Percentiles rank a stretch among this genome's conserved stretches.
These are phyloP conservation scores for Danielozyma ontarioensis DNA, from an alignment of 805 yeast species.

Conservation along the genomic window DNA sequence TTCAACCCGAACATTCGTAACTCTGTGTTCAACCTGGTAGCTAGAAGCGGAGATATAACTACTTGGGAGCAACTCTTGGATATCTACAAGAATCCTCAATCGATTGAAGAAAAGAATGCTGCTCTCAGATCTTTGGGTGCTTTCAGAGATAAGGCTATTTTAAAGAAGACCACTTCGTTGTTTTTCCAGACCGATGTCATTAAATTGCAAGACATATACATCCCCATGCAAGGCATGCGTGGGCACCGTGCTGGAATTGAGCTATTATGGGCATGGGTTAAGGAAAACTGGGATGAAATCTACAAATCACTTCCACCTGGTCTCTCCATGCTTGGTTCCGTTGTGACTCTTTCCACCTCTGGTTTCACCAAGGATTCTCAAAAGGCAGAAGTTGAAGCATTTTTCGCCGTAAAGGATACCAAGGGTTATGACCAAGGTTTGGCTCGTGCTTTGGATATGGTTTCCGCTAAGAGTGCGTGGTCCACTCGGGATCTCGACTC, in stretches of 20 bases:
- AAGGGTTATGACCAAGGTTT: constrained; percentile 62
- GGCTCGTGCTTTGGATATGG: constrained; percentile 60
- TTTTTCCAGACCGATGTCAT: constrained; percentile 54
- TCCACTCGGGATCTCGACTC: constrained; percentile 47
- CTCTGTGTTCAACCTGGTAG: constrained; percentile 61
- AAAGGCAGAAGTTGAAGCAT: constrained; percentile 43
- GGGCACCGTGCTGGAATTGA: constrained; percentile 60
- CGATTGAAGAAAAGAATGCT: constrained; percentile 61
- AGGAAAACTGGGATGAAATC: constrained; percentile 67
- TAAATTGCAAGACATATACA: constrained; percentile 65
- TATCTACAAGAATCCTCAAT: constrained; percentile 55
- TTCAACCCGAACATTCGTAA: constrained; percentile 72
- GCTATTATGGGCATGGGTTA: constrained; percentile 70
- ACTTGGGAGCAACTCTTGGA: constrained; percentile 59
- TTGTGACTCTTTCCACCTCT: constrained; percentile 58
- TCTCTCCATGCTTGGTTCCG: constrained; percentile 70
- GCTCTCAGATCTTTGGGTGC: constrained; percentile 69
- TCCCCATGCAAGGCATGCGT: constrained; percentile 73
- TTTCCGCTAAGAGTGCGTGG: constrained; percentile 55
- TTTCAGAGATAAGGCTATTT: constrained; percentile 47
- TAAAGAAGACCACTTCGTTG: constrained; percentile 51
- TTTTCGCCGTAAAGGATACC: constrained; percentile 51
- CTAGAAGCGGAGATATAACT: constrained; percentile 55
- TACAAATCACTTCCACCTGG: constrained; percentile 72
- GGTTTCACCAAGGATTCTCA: constrained; percentile 56